Conservation (phyloP, 306 rosid genomes). For the Vigna mungo region DNA sequence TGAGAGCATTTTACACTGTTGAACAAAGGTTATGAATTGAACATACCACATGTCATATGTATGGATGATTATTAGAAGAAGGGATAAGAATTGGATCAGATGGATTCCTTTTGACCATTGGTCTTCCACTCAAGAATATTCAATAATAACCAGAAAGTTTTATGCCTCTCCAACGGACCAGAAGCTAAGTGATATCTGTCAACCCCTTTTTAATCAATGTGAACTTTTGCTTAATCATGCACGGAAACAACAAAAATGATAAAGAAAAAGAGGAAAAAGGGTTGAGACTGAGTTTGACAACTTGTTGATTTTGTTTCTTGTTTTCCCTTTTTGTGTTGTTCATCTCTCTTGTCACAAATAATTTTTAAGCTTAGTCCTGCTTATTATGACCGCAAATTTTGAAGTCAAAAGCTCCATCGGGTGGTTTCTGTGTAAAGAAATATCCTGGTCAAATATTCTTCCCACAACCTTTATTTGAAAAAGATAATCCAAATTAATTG, state of each 20-base stretch:
- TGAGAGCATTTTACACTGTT: constrained; percentile 6
- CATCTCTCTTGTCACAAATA: neutral
- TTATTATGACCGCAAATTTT: constrained; percentile 5
- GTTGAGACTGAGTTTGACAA: constrained; percentile 45
- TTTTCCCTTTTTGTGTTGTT: constrained; percentile 36
- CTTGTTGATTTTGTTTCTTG: constrained; percentile 21
- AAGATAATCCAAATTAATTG: constrained; percentile 10
- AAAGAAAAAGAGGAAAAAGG: constrained; percentile 40
- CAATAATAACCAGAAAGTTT: constrained; percentile 44
- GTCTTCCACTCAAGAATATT: constrained; percentile 56
- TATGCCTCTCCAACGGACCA: constrained; percentile 45
- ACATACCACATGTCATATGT: constrained; percentile 29
- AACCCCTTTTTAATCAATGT: constrained; percentile 38
- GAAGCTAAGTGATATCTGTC: constrained; percentile 40
- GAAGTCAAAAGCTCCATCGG: constrained; percentile 20
- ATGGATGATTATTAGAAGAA: constrained; percentile 16
- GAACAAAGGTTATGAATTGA: constrained; percentile 39
- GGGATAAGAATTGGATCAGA: constrained; percentile 32
- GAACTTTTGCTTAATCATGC: constrained; percentile 48
- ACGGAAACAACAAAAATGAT: constrained; percentile 33
- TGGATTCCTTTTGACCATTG: constrained; percentile 52
- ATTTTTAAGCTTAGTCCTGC: neutral
- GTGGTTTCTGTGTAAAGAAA: neutral
- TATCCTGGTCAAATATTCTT: constrained; percentile 1
- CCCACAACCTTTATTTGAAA: constrained; percentile 4